Evolutionary conservation across 2,329 filamentous ascomycete genomes (phyloP), one percentile per base, ranked within the genome.

Genomic region (Fusarium mangiferae): DNA sequence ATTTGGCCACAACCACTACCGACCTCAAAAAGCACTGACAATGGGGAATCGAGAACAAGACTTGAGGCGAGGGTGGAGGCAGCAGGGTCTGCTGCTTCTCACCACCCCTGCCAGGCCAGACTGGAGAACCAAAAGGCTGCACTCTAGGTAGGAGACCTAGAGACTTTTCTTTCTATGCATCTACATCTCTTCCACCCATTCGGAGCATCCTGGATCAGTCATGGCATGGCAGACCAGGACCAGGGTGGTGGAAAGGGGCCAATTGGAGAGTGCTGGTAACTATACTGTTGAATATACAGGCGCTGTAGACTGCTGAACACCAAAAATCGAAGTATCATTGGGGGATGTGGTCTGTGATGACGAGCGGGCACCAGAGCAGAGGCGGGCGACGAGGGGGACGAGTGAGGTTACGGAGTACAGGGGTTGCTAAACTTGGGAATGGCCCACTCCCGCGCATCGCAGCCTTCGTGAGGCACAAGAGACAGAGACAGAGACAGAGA

Each of bases 171-270:
- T 57, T 66, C 41, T 58, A 22, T 64, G 62, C 69, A 78, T 76
- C 73, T 74, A 62, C 73, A 75, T 69, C 62, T 76, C 64, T 66
- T 71, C 75, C 75, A 73, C 67, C 76, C 72, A 74, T 67, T 78
- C 69, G 66, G 76, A 66, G 74, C 62, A 68, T 58, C 72, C 75
- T 73, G 56, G 71, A 62, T 68, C 73, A 66, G 65, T 65, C 56
- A 68, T 69, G 61, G 64, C 26, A 73, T 59, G 59, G 66, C 46
- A 48, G 49, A 28, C 77, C 66, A 66, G 77, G 76, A 72, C 65
- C 66, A 62, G 77, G 72, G 74, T 39, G 24, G 28, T 41, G 48
- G 57, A 60, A 71, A 72, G 57, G 63, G 74, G 60, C 77, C 77
- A 79, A 78, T 78, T 64, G 59, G 59, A 62, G 66, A 46, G 59